Base-by-base conservation (phyloP, 179 eudicot genomes). In the Silene vulgaris region DNA sequence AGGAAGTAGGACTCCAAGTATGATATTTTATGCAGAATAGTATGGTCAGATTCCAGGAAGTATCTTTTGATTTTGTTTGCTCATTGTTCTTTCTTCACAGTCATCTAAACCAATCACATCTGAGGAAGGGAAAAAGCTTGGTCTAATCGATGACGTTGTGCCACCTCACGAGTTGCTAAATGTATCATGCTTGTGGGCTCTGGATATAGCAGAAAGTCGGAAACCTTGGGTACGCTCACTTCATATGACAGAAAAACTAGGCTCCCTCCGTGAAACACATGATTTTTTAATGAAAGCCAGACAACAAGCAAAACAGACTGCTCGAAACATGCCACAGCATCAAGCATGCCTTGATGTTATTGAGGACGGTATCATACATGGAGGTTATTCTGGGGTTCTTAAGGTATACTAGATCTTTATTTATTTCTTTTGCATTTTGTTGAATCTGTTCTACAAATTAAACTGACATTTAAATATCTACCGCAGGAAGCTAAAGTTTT, bases 141-240 rank as follows among this genome's bases (percentile, higher is more conserved):
- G 97, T 65, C 97, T 92, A 54, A 79, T 92, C 84, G 94, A 94
- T 82, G 97, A 89, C 29, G 72, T 92, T 78, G 96, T 85, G 45
- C 77, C 95, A 57, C 75, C 96, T 65, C 84, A 81, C 71, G 96
- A 94, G 30, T 80, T 94, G 83, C 76, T 94, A 75, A 85, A 84
- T 67, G 90, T 85, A 70, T 72, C 98, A 52, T 84, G 91, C 74
- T 72, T 74, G 70, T 92, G 98, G 97, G 96, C 98, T 71, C 74
- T 90, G 72, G 96, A 92, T 76, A 94, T 94, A 56, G 94, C 89
- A 40, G 87, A 78, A 26, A 79, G 85, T 64, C 89, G 91, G 71
- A 94, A 89, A 80, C 97, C 97, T 70, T 86, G 97, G 90, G 74
- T 84, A n/a, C 90, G 92, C 69, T 84, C 92, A 72, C 96, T 92